Evolutionary conservation across 805 yeast genomes (phyloP), one percentile per base, ranked within the genome.

Genomic region (Myxozyma nipponensis): DNA sequence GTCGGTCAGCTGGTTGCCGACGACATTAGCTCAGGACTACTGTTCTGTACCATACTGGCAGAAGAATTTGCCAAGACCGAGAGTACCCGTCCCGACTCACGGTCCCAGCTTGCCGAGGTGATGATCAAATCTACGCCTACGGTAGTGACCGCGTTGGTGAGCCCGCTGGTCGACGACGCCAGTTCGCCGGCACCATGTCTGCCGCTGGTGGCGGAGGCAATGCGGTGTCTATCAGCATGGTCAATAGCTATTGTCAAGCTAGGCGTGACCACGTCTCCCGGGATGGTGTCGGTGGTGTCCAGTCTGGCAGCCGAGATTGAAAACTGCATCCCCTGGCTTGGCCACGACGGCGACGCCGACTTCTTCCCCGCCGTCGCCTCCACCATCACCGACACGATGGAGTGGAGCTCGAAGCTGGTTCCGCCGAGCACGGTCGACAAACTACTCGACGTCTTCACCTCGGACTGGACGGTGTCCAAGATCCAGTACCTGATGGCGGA

Each of bases 401-500:
- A 54, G 19, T 47, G 53, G 48, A 32, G 52, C 3, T 52, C 50
- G 30, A 52, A 47, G 26, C 36, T 54, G 17, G 24, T 52, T 6
- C 42, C 47, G n/a, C 18, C 19, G 6, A 24, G 32, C 2, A 36
- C 53, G 10, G 37, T 37, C 46, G 38, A 38, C 5, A 22, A 21
- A 5, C 28, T 54, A 23, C 21, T 47, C 9, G 23, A 9, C 19
- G 21, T 54, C 7, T 46, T 57, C 30, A 21, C 55, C 9, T 50
- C 52, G 2, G 46, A 28, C 4, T 49, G 50, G 52, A 37, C 44
- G 10, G 49, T 37, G 9, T 34, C 42, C 2, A 44, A 43, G 18
- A 68, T 67, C 30, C 78, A 74, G n/a, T 44, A 65, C 2, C 41
- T 74, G 3, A 37, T 59, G 2, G 46, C 61, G 0, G 49, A 69